Percentiles rank a stretch among this genome's conserved stretches.
Conservation (phyloP, 345 rosid genomes). For the Pistacia vera region DNA sequence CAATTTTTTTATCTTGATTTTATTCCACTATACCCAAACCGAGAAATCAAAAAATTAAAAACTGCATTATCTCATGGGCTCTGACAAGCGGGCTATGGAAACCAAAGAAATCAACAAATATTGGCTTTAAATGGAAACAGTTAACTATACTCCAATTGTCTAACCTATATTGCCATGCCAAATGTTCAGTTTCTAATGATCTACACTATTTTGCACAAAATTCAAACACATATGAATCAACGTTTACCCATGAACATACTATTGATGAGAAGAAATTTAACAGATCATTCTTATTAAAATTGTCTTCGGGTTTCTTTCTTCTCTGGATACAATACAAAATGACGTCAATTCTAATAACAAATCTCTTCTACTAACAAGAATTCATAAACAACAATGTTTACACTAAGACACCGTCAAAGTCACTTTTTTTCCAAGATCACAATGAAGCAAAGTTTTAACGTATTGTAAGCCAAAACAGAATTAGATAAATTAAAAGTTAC, state of each 20-base stretch:
- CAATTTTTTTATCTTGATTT: background rate
- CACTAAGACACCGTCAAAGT: background rate
- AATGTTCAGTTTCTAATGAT: background rate
- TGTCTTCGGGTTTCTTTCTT: background rate
- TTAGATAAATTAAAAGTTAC: constrained; percentile 24
- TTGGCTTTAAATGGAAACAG: background rate
- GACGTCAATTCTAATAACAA: background rate
- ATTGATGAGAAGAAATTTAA: too few species aligned
- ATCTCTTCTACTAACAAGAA: background rate
- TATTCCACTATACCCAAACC: background rate
- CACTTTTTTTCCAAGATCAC: background rate
- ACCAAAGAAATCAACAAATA: background rate
- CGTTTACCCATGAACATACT: background rate
- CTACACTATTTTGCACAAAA: background rate
- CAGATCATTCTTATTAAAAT: background rate
- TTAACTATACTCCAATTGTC: background rate
- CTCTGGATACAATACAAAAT: background rate
- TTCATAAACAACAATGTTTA: background rate
- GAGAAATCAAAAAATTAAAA: background rate
- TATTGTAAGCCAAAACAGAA: constrained; percentile 1
- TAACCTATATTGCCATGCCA: background rate
- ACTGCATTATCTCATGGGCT: background rate
- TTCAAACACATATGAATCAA: background rate
- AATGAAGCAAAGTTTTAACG: background rate
- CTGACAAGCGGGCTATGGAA: too few species aligned